Evolutionary conservation across 805 yeast genomes (phyloP).

Genomic region (Sugiyamaella americana): DNA sequence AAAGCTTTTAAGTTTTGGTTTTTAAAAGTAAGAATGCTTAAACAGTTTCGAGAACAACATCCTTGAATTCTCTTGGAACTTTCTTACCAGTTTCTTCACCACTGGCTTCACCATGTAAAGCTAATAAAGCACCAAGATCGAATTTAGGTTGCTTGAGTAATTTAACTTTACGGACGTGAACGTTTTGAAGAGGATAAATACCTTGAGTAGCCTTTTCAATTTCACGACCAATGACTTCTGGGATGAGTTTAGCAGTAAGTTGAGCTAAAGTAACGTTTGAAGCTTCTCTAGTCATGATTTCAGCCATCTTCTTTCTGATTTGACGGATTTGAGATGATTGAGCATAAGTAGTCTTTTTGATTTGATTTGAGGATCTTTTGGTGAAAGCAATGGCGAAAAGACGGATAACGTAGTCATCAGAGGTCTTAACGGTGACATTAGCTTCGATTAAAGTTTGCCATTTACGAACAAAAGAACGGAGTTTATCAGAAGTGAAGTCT

Average conservation of each 20-base stretch:
- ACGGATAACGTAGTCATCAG: conserved; percentile 96
- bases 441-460: conserved; percentile 99
- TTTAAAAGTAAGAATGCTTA: too few relatives aligned
- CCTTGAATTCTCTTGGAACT: conserved; percentile 93
- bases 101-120: conserved; percentile 94
- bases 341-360: conserved; percentile 97
- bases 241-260: conserved; percentile 93
- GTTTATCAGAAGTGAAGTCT: conserved; percentile 96
- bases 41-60: conserved; percentile 95
- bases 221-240: conserved; percentile 98
- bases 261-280: conserved; percentile 92
- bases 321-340: conserved; percentile 96
- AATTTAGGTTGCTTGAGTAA: conserved; percentile 97
- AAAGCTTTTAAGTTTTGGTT: too few relatives aligned
- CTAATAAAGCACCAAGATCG: conserved; percentile 92
- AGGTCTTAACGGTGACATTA: conserved; percentile 94
- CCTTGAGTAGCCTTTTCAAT: conserved; percentile 93
- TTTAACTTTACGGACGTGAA: conserved; percentile 98
- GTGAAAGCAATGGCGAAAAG: conserved; percentile 97
- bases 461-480: conserved; percentile 96
- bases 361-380: conserved; percentile 93
- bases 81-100: conserved; percentile 97
- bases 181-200: conserved; percentile 97
- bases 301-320: conserved; percentile 93
- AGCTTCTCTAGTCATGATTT: conserved; percentile 95